These are phyloP conservation scores for Plicaturopsis crispa DNA, from an alignment of 768 basidiomycete species.

Conservation along the genomic window DNA sequence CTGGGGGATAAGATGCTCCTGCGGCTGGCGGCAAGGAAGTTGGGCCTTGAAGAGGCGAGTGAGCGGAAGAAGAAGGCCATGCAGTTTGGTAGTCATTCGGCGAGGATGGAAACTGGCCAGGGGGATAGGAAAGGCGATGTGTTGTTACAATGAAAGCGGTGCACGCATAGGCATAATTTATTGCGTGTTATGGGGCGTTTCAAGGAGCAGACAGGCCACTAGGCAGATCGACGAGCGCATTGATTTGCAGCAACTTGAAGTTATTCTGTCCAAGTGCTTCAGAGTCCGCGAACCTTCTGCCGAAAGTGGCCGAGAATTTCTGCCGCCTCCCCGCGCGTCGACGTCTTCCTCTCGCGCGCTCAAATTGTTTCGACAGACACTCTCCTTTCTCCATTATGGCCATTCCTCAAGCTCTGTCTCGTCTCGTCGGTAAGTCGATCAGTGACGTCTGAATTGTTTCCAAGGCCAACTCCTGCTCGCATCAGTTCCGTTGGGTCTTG, in stretches of 20 bases:
- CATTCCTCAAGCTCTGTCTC: constrained; percentile 37
- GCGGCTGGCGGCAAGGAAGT: constrained; percentile 55
- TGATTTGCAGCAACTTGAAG: too few species aligned
- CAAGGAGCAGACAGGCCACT: too few species aligned
- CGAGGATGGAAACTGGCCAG: constrained; percentile 70
- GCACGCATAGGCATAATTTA: not conserved
- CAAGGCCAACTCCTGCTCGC: not conserved
- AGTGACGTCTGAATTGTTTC: not conserved
- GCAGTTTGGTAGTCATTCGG: constrained; percentile 92
- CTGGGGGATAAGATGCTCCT: constrained; percentile 87
- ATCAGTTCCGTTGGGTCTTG: constrained; percentile 9
- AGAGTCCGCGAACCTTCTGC: too few species aligned
- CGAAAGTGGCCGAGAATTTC: too few species aligned
- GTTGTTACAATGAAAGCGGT: constrained; percentile 4
- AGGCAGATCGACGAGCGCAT: too few species aligned
- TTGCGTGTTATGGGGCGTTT: not conserved
- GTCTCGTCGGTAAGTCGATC: constrained; percentile 36
- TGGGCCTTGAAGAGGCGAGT: constrained; percentile 76
- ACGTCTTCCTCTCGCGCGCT: too few species aligned
- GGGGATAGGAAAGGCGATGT: constrained; percentile 52
- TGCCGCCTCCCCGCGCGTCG: too few species aligned
- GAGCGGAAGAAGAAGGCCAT: constrained; percentile 84
- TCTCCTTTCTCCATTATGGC: constrained; percentile 38
- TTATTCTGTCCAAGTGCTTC: too few species aligned
- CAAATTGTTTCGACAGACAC: too few species aligned